Evolutionary conservation across 345 rosid genomes (phyloP).

Genomic region (Acer yangbiense): DNA sequence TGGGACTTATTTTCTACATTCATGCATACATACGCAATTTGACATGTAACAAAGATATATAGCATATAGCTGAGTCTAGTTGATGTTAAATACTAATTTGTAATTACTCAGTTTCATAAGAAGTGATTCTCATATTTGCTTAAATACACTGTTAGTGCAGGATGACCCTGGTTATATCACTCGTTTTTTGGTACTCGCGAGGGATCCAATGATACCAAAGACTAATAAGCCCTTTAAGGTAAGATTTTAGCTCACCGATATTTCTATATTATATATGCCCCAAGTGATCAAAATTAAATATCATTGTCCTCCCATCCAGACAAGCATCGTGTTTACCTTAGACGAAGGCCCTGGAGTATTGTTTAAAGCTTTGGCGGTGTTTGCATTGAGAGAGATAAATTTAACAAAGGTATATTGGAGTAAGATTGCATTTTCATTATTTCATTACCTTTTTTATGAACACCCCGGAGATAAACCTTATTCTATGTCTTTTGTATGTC

Average conservation of each 20-base stretch:
- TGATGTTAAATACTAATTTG: not conserved
- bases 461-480: not conserved
- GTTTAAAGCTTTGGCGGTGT: slow-evolving; percentile 60
- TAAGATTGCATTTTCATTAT: slow-evolving; percentile 1
- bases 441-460: not conserved
- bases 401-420: slow-evolving; percentile 45
- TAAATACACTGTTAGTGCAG: slow-evolving; percentile 25
- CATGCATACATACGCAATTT: not conserved
- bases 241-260: not conserved
- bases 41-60: not conserved
- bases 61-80: not conserved
- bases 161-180: slow-evolving; percentile 40
- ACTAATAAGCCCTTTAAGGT: slow-evolving; percentile 45
- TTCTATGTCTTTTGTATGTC: slow-evolving; percentile 1
- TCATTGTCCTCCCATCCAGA: slow-evolving; percentile 30
- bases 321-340: slow-evolving; percentile 55
- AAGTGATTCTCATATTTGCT: slow-evolving; percentile 18
- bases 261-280: not conserved
- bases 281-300: not conserved
- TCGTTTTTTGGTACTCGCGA: slow-evolving; percentile 55
- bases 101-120: not conserved
- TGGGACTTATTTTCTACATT: not conserved
- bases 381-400: slow-evolving; percentile 51
- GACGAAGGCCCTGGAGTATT: slow-evolving; percentile 59
- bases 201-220: slow-evolving; percentile 59